These are phyloP conservation scores for Cercospora beticola DNA, from an alignment of 2,329 filamentous ascomycete species.

Conservation along the genomic window DNA sequence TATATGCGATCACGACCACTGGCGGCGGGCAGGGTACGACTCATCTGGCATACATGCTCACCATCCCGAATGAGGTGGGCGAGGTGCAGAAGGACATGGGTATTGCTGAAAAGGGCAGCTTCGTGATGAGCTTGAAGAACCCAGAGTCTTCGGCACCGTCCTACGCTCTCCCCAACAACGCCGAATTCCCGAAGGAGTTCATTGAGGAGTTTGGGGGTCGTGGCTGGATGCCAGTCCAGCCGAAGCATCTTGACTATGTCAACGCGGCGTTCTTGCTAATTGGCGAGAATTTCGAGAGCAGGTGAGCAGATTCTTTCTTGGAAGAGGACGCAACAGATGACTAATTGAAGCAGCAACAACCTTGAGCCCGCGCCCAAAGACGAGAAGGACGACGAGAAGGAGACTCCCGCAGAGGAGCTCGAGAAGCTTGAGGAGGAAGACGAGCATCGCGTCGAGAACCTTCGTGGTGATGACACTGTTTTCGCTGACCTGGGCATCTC, in stretches of 20 bases:
- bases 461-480: constrained; percentile 59
- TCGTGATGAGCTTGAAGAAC: constrained; percentile 77
- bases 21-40: constrained; percentile 58
- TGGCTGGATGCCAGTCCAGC: constrained; percentile 72
- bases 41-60: constrained; percentile 78
- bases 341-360: constrained; percentile 52
- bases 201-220: constrained; percentile 69
- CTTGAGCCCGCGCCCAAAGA: constrained; percentile 58
- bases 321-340: background rate
- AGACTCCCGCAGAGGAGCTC: constrained; percentile 67
- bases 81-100: constrained; percentile 76
- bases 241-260: constrained; percentile 62
- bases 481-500: constrained; percentile 61
- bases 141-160: constrained; percentile 67
- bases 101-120: constrained; percentile 68
- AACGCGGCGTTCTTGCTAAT: constrained; percentile 78
- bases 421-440: constrained; percentile 76
- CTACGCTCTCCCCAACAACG: constrained; percentile 62
- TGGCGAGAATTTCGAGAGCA: constrained; percentile 59
- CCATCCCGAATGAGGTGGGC: constrained; percentile 66
- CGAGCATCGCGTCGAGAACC: constrained; percentile 61
- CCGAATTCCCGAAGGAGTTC: constrained; percentile 73
- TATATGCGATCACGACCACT: constrained; percentile 77
- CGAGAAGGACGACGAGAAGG: constrained; percentile 55
- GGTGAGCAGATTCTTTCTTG: background rate